Conservation (phyloP, 2,329 filamentous ascomycete genomes). For the Neonectria neomacrospora region DNA sequence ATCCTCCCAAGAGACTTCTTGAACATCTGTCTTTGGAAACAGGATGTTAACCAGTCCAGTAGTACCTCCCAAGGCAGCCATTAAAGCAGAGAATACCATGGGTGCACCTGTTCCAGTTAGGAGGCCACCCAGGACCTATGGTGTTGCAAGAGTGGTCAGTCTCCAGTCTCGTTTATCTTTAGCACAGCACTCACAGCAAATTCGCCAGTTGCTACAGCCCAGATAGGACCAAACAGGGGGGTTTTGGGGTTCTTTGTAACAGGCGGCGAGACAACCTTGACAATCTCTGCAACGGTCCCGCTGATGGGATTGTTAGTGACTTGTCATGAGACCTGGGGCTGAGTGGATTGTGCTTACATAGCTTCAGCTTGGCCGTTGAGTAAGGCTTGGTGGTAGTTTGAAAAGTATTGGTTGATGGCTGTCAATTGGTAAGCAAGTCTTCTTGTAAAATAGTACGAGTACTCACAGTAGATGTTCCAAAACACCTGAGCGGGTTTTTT, state of each 20-base stretch:
- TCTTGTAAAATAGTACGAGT: too few relatives aligned
- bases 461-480: conserved; percentile 2
- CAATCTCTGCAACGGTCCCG: not conserved
- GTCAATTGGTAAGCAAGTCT: too few relatives aligned
- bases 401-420: conserved; percentile 4
- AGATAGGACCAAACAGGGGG: not conserved
- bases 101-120: too few relatives aligned
- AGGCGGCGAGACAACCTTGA: not conserved
- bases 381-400: conserved; percentile 2
- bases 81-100: not conserved
- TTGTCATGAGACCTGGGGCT: too few relatives aligned
- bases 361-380: not conserved
- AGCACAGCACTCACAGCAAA: not conserved
- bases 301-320: not conserved
- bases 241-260: not conserved
- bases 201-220: not conserved
- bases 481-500: not conserved
- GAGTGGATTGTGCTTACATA: not conserved
- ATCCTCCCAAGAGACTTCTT: not conserved
- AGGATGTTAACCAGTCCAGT: not conserved
- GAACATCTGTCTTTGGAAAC: not conserved
- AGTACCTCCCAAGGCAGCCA: not conserved
- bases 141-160: too few relatives aligned
- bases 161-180: too few relatives aligned
- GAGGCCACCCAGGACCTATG: too few relatives aligned